Percentiles rank a stretch among this genome's conserved stretches.
Conservation (phyloP, 805 yeast species). For the Clavispora fructus region DNA sequence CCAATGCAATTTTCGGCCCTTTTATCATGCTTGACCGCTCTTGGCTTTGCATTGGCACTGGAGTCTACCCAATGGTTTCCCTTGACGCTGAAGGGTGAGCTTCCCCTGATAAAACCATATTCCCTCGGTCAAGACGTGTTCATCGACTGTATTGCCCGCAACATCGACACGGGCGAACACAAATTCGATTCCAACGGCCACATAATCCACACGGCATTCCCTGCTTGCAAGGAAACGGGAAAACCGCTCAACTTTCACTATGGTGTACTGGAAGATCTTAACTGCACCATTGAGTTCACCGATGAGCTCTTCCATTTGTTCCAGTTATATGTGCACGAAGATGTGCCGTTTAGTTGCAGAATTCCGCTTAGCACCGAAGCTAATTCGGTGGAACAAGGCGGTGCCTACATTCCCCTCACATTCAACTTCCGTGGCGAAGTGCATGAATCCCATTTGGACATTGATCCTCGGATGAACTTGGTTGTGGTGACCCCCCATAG, state of each 20-base stretch:
- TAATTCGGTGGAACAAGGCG: conserved; percentile 37
- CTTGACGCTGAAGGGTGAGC: conserved; percentile 32
- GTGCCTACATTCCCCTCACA: conserved; percentile 52
- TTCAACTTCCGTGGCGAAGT: conserved; percentile 63
- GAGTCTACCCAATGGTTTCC: conserved; percentile 24
- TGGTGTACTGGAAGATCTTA: conserved; percentile 45
- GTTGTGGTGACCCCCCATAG: conserved; percentile 37
- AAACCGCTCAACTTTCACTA: conserved; percentile 53
- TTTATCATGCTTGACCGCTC: neutral
- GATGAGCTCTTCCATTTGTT: conserved; percentile 65
- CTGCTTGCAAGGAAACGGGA: conserved; percentile 61
- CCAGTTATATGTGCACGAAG: conserved; percentile 73
- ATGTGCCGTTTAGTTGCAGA: conserved; percentile 68
- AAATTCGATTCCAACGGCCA: conserved; percentile 56
- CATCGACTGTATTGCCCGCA: conserved; percentile 59
- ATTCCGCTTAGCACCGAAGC: conserved; percentile 46
- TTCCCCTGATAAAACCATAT: conserved; percentile 35
- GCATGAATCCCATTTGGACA: conserved; percentile 62
- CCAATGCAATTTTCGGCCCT: neutral
- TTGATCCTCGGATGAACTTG: conserved; percentile 55
- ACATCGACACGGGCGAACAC: conserved; percentile 75
- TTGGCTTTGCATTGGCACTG: neutral
- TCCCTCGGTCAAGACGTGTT: conserved; percentile 37
- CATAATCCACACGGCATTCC: conserved; percentile 54
- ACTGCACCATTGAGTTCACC: conserved; percentile 56